Conservation (phyloP, 2,329 filamentous ascomycete genomes). For the Reticulascus tulasneorum region DNA sequence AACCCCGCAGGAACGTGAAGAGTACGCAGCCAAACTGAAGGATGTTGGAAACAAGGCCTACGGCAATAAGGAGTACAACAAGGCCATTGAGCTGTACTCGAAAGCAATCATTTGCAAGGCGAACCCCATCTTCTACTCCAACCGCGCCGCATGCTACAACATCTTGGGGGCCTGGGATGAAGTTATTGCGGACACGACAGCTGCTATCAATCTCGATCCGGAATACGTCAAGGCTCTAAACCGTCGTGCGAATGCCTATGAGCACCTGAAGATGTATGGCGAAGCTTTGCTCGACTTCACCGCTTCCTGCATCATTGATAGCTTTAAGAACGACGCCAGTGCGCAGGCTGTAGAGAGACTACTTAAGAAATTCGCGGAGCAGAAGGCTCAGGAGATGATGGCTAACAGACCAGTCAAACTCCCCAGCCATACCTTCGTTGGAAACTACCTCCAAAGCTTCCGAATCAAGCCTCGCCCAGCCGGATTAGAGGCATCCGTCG, state of each 20-base stretch:
- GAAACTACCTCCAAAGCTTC: slow-evolving; percentile 99
- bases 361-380: slow-evolving; percentile 93
- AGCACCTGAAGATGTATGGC: slow-evolving; percentile 85
- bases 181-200: slow-evolving; percentile 94
- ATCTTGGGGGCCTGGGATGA: slow-evolving; percentile 90
- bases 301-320: slow-evolving; percentile 97
- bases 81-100: slow-evolving; percentile 90
- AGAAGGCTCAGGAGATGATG: slow-evolving; percentile 88
- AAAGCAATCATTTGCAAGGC: slow-evolving; percentile 96
- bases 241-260: slow-evolving; percentile 92
- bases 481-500: slow-evolving; percentile 77
- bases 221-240: slow-evolving; percentile 98
- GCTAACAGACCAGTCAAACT: slow-evolving; percentile 81
- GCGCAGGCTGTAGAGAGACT: slow-evolving; percentile 88
- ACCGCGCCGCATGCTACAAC: slow-evolving; percentile 96
- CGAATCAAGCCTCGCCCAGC: slow-evolving; percentile 73
- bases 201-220: slow-evolving; percentile 86
- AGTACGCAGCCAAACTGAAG: slow-evolving; percentile 88
- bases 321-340: slow-evolving; percentile 87
- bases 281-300: slow-evolving; percentile 97
- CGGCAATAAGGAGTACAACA: slow-evolving; percentile 87
- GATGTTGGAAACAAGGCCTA: slow-evolving; percentile 95
- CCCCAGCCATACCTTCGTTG: slow-evolving; percentile 92
- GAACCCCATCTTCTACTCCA: slow-evolving; percentile 97
- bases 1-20: slow-evolving; percentile 67